Percentiles rank a stretch among this genome's conserved stretches.
Conservation (phyloP, 805 yeast genomes). For the Barnettozyma wickerhamii region DNA sequence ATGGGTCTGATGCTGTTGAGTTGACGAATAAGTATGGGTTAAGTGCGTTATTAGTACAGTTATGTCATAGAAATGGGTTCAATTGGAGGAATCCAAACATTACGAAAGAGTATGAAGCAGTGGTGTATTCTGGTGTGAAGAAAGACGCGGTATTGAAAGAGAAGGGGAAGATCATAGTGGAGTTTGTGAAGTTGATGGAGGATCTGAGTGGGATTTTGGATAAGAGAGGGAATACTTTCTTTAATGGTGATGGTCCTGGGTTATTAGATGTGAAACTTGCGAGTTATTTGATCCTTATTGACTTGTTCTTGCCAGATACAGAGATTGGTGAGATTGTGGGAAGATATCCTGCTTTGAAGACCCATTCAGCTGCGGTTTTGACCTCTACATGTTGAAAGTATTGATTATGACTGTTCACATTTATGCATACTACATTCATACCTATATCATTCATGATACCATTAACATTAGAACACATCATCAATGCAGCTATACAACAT, state of each 20-base stretch:
- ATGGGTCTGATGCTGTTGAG: constrained; percentile 5
- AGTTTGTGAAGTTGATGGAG: constrained; percentile 21
- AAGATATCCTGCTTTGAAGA: background rate
- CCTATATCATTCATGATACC: too few relatives aligned
- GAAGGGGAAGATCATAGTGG: constrained; percentile 16
- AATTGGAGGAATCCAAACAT: constrained; percentile 33
- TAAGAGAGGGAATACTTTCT: constrained; percentile 14
- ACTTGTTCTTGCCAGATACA: constrained; percentile 14
- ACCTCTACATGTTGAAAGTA: too few relatives aligned
- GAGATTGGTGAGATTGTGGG: background rate
- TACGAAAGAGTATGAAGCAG: constrained; percentile 13
- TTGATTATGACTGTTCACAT: too few relatives aligned
- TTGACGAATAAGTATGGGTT: constrained; percentile 12
- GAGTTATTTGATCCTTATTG: constrained; percentile 27
- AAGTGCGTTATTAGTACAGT: constrained; percentile 13
- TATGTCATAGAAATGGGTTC: constrained; percentile 32
- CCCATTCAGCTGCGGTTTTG: background rate
- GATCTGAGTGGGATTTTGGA: constrained; percentile 23
- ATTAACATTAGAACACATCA: too few relatives aligned
- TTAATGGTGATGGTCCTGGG: constrained; percentile 18
- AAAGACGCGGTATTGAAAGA: constrained; percentile 15
- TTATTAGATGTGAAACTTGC: constrained; percentile 30
- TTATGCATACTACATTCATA: too few relatives aligned
- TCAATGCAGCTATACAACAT: too few relatives aligned
- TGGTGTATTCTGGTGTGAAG: constrained; percentile 7